These are phyloP conservation scores for Suillus subluteus DNA, from an alignment of 768 basidiomycete genomes.

Conservation along the genomic window DNA sequence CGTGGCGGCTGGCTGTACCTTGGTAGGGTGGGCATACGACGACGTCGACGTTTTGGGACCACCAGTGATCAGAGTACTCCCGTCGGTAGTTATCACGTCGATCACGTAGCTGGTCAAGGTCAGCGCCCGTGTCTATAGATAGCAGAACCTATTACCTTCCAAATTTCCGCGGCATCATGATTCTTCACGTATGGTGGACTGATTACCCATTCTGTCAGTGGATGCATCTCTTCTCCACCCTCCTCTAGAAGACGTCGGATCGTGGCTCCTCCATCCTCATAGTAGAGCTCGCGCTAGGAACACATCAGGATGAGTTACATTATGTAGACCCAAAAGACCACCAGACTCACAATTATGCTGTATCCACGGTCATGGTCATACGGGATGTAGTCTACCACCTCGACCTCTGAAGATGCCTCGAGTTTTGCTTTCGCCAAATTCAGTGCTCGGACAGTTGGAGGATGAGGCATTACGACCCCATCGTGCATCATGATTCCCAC, in stretches of 20 bases:
- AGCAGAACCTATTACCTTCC: conserved; percentile 33
- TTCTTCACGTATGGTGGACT: conserved; percentile 29
- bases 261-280: conserved; percentile 40
- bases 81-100: conserved; percentile 39
- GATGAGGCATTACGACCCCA: conserved; percentile 40
- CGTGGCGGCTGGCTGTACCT: conserved; percentile 41
- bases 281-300: conserved; percentile 40
- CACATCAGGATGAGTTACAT: neutral
- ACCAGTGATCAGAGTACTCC: conserved; percentile 41
- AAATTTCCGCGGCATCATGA: conserved; percentile 27
- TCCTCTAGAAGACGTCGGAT: conserved; percentile 26
- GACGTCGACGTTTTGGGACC: conserved; percentile 41
- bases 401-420: conserved; percentile 34
- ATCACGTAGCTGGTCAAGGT: conserved; percentile 26
- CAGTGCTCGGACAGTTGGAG: conserved; percentile 47
- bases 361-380: conserved; percentile 38
- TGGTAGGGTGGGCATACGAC: conserved; percentile 42
- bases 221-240: conserved; percentile 40
- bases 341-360: conserved; percentile 35
- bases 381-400: conserved; percentile 41
- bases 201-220: conserved; percentile 41
- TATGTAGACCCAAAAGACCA: neutral
- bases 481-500: conserved; percentile 41
- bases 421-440: conserved; percentile 40
- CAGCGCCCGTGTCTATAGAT: conserved; percentile 22